Conservation (phyloP, 2,329 filamentous ascomycete genomes). For the Stenocarpella maydis region DNA sequence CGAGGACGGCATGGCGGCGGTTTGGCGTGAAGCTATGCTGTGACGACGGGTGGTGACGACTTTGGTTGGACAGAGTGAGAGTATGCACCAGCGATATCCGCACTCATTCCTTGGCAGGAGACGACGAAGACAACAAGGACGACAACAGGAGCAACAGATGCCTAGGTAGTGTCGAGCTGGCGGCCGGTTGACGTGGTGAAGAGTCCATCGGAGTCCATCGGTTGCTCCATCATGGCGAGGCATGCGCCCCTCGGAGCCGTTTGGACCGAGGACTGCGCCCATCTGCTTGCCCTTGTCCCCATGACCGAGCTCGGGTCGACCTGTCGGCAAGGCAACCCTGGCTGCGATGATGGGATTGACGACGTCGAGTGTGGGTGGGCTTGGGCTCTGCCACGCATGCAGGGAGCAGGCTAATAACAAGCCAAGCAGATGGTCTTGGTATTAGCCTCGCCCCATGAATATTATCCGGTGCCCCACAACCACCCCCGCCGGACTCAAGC, state of each 20-base stretch:
- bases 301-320: background rate
- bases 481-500: background rate
- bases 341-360: constrained; percentile 2
- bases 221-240: background rate
- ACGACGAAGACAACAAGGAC: background rate
- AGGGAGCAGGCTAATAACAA: background rate
- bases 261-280: constrained; percentile 7
- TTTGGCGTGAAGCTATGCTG: background rate
- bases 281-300: no score
- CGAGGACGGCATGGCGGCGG: constrained; percentile 40
- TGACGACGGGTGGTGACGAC: background rate
- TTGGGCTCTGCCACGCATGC: background rate
- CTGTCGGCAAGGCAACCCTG: constrained; percentile 8
- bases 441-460: background rate
- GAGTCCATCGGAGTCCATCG: no score
- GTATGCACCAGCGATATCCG: background rate
- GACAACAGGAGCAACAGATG: background rate
- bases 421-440: background rate
- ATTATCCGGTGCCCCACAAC: constrained; percentile 1
- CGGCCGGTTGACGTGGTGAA: no score
- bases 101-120: background rate
- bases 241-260: constrained; percentile 1
- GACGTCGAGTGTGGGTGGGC: background rate
- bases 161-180: no score
- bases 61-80: background rate